These are phyloP conservation scores for Ceratocystis eucalypticola DNA, from an alignment of 2,329 filamentous ascomycete species.

Conservation along the genomic window DNA sequence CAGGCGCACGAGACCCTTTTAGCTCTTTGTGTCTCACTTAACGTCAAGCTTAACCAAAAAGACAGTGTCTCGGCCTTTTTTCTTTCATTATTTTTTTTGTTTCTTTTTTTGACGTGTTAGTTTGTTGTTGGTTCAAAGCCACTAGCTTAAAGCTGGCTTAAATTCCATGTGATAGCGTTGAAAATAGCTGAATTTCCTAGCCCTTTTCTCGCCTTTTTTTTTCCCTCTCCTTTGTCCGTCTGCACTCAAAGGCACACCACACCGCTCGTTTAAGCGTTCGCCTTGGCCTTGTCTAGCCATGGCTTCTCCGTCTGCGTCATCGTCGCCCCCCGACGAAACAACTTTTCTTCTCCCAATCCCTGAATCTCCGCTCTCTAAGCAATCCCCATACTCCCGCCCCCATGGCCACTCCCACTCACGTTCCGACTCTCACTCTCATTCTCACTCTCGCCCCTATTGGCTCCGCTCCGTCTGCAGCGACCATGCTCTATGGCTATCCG, in stretches of 20 bases:
- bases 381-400: not conserved
- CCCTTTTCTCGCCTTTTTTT: not conserved
- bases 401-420: not conserved
- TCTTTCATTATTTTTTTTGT: not conserved
- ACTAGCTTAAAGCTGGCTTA: too few relatives aligned
- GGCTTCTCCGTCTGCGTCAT: not conserved
- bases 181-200: not conserved
- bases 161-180: too few relatives aligned
- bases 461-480: not conserved
- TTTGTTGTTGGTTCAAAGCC: too few relatives aligned
- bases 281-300: not conserved
- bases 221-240: not conserved
- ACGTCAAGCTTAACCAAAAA: not conserved
- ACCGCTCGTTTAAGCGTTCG: too few relatives aligned
- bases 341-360: constrained; percentile 2
- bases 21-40: not conserved
- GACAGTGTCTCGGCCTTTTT: not conserved
- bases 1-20: not conserved
- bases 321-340: constrained; percentile 9
- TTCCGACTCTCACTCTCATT: not conserved
- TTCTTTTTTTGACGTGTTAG: too few relatives aligned
- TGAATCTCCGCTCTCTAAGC: not conserved
- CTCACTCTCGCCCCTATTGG: not conserved
- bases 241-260: not conserved
- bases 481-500: constrained; percentile 30